Evolutionary conservation across 257 asterid species (phyloP).

Genomic region (Prunella vulgaris): DNA sequence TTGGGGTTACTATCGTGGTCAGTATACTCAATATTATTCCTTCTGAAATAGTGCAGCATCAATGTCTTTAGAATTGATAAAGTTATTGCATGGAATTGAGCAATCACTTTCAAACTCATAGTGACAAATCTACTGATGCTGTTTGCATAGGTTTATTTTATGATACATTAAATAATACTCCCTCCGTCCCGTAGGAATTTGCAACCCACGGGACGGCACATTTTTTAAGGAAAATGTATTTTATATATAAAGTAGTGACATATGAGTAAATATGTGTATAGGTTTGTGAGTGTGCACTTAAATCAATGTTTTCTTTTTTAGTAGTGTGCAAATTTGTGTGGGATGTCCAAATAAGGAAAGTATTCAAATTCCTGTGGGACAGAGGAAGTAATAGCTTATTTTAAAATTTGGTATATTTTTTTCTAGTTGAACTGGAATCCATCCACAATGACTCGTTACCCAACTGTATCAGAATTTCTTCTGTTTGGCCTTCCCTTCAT

Average conservation of each 20-base stretch:
- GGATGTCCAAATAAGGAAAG: too few relatives aligned
- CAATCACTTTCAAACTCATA: not conserved
- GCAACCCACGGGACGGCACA: too few relatives aligned
- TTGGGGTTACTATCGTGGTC: constrained; percentile 58
- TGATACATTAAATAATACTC: too few relatives aligned
- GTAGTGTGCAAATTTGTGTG: too few relatives aligned
- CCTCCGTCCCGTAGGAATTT: too few relatives aligned
- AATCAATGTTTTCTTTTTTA: too few relatives aligned
- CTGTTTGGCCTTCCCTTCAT: not conserved
- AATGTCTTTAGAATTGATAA: not conserved
- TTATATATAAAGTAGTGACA: too few relatives aligned
- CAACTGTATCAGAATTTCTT: not conserved
- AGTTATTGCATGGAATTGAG: not conserved
- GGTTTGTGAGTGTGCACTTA: too few relatives aligned
- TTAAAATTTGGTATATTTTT: not conserved
- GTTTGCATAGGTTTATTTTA: not conserved
- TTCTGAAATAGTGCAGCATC: not conserved
- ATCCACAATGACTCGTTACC: not conserved
- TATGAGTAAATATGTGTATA: too few relatives aligned
- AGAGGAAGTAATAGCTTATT: not conserved
- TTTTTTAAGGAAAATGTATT: too few relatives aligned
- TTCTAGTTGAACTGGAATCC: not conserved
- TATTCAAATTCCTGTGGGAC: too few relatives aligned
- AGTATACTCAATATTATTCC: constrained; percentile 17
- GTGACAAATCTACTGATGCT: not conserved